These are phyloP conservation scores for Byssoonygena ceratinophila DNA, from an alignment of 2,329 filamentous ascomycete genomes.

Conservation along the genomic window DNA sequence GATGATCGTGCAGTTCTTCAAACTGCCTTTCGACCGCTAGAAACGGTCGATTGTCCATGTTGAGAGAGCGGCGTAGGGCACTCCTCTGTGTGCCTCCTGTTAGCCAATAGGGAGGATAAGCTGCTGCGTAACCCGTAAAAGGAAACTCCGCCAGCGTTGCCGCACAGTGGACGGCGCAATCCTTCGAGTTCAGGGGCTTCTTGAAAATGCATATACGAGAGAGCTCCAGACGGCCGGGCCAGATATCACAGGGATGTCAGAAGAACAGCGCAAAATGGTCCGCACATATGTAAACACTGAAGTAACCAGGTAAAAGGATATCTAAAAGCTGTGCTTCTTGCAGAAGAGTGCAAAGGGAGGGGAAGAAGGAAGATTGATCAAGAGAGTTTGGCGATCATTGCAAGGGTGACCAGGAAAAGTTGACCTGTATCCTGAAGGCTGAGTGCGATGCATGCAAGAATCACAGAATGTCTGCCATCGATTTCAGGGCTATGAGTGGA, in stretches of 20 bases:
- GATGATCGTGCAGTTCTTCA: slow-evolving; percentile 30
- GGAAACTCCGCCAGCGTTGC: slow-evolving; percentile 2
- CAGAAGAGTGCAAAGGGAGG: background rate
- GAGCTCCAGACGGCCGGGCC: too few species aligned
- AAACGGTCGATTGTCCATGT: slow-evolving; percentile 25
- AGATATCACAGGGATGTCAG: too few species aligned
- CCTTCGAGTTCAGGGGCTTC: slow-evolving; percentile 12
- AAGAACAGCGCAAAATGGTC: too few species aligned
- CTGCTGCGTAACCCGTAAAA: slow-evolving; percentile 2
- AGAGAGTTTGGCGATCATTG: slow-evolving; percentile 6
- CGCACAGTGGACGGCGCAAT: background rate
- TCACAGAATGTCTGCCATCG: background rate
- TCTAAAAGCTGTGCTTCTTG: too few species aligned
- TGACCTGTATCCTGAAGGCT: slow-evolving; percentile 3
- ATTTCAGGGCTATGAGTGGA: background rate
- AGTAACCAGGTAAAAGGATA: too few species aligned
- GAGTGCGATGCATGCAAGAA: background rate
- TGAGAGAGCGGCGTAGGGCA: slow-evolving; percentile 17
- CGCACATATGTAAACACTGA: too few species aligned
- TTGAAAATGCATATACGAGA: too few species aligned
- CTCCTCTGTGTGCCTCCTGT: background rate
- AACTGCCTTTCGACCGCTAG: slow-evolving; percentile 33
- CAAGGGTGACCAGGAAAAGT: background rate
- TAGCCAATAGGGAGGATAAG: background rate
- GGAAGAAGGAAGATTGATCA: background rate